Percentiles rank a stretch among this genome's conserved stretches.
Evolutionary conservation across 176 grass and related monocot species (phyloP).

Genomic region (Oryza meridionalis): DNA sequence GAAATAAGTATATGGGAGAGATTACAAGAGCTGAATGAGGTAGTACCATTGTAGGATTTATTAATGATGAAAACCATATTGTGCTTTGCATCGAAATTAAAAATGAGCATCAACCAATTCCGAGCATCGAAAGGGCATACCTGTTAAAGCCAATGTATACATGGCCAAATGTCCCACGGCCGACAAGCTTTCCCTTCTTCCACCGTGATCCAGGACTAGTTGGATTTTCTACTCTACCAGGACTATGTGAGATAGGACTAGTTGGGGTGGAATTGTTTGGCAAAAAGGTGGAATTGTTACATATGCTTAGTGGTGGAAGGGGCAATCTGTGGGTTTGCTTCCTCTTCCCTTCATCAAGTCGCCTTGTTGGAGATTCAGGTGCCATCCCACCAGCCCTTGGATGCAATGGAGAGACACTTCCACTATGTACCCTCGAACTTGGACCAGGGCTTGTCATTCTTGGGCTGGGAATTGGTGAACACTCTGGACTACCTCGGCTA

Average conservation of each 20-base stretch:
- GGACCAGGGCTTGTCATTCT: slow-evolving; percentile 95
- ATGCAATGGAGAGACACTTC: slow-evolving; percentile 90
- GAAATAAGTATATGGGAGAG: background rate
- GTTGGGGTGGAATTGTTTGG: slow-evolving; percentile 77
- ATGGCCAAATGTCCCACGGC: slow-evolving; percentile 95
- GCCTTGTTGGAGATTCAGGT: slow-evolving; percentile 84
- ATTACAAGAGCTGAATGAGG: background rate
- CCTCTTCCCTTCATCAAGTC: slow-evolving; percentile 73
- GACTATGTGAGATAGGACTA: slow-evolving; percentile 82
- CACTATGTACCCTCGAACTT: slow-evolving; percentile 95
- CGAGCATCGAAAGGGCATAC: slow-evolving; percentile 58
- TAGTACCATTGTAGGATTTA: slow-evolving; percentile 18
- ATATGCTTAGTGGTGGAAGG: slow-evolving; percentile 83
- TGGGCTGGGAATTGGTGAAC: slow-evolving; percentile 91
- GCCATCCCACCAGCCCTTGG: slow-evolving; percentile 78
- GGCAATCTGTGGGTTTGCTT: slow-evolving; percentile 93
- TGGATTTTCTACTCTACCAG: slow-evolving; percentile 88
- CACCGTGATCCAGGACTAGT: slow-evolving; percentile 88
- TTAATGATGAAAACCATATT: slow-evolving; percentile 22
- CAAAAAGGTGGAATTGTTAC: slow-evolving; percentile 67
- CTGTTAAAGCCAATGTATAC: slow-evolving; percentile 99
- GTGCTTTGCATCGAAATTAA: slow-evolving; percentile 15
- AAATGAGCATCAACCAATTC: slow-evolving; percentile 26
- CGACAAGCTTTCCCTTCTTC: slow-evolving; percentile 99
- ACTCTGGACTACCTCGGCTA: slow-evolving; percentile 89